These are phyloP conservation scores for Saturnispora besseyi DNA, from an alignment of 805 yeast genomes.

Conservation along the genomic window DNA sequence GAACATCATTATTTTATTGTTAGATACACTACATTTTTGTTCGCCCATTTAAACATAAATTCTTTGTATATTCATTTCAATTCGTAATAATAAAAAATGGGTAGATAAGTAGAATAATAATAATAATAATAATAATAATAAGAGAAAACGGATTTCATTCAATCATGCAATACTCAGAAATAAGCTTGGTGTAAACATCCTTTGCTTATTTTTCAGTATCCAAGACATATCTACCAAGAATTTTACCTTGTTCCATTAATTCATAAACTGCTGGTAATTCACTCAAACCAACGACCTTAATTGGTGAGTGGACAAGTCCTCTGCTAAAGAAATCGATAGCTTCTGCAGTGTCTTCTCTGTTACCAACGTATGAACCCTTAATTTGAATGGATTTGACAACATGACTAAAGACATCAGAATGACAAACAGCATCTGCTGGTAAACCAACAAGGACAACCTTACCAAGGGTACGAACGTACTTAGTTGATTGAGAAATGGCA, in stretches of 20 bases:
- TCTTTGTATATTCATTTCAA: not conserved
- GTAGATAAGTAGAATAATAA: not conserved
- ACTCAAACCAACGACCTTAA: slow-evolving; percentile 70
- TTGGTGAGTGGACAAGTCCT: slow-evolving; percentile 56
- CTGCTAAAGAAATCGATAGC: slow-evolving; percentile 64
- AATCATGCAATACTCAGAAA: not conserved
- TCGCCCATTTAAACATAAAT: not conserved
- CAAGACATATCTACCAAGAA: slow-evolving; percentile 83
- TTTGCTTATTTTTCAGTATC: slow-evolving; percentile 53
- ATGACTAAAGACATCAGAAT: slow-evolving; percentile 61
- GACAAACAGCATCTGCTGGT: slow-evolving; percentile 72
- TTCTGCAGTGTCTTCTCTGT: slow-evolving; percentile 79
- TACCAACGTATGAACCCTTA: slow-evolving; percentile 83
- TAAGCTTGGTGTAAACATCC: not conserved
- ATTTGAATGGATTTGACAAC: slow-evolving; percentile 68
- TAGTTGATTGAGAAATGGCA: slow-evolving; percentile 47
- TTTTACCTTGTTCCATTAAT: slow-evolving; percentile 78
- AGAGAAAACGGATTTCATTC: not conserved
- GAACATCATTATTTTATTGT: too few relatives aligned
- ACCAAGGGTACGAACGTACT: slow-evolving; percentile 52
- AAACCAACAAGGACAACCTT: slow-evolving; percentile 59
- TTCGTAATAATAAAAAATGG: not conserved
- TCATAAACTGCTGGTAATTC: slow-evolving; percentile 61
- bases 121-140: slow-evolving; percentile 1
- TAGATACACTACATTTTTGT: too few relatives aligned